Percentiles rank a stretch among this genome's conserved stretches.
phyloP scores from a whole-genome alignment of 805 yeast species.

The Candida adriatica region DNA sequence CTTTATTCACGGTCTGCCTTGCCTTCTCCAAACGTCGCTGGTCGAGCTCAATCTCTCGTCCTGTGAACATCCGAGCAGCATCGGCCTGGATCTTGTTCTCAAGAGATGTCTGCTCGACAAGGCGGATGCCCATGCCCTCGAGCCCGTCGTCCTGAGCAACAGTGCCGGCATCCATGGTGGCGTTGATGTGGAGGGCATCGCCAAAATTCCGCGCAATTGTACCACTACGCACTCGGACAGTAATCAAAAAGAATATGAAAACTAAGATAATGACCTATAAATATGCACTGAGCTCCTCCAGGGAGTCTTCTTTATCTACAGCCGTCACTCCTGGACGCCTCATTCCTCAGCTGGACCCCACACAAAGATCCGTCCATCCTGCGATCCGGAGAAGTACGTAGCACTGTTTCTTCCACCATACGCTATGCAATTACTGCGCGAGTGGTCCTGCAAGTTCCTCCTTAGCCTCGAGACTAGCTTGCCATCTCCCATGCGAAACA shows the following conservation, averaged over 20 bases:
- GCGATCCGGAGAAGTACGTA: constrained; percentile 52
- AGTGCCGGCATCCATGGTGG: no score
- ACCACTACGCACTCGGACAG: no score
- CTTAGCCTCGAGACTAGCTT: constrained; percentile 52
- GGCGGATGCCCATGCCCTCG: constrained; percentile 37
- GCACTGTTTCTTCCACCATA: constrained; percentile 38
- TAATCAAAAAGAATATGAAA: no score
- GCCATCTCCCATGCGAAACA: constrained; percentile 55
- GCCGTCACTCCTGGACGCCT: no score
- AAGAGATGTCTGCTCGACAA: constrained; percentile 75
- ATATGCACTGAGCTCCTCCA: no score
- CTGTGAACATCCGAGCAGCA: constrained; percentile 57
- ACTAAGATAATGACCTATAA: no score
- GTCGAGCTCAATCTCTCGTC: constrained; percentile 68
- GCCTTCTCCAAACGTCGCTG: constrained; percentile 69
- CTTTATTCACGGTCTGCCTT: constrained; percentile 36
- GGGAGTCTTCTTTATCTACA: no score
- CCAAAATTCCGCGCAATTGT: no score
- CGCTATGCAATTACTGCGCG: constrained; percentile 45
- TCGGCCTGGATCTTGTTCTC: constrained; percentile 64
- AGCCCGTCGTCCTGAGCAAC: constrained; percentile 3
- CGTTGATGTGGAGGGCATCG: no score
- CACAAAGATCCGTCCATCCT: constrained; percentile 55
- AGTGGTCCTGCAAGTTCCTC: constrained; percentile 33
- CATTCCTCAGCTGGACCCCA: constrained; percentile 46